Evolutionary conservation across 768 basidiomycete species (phyloP).

Genomic region (Lepiota brunneoincarnata): DNA sequence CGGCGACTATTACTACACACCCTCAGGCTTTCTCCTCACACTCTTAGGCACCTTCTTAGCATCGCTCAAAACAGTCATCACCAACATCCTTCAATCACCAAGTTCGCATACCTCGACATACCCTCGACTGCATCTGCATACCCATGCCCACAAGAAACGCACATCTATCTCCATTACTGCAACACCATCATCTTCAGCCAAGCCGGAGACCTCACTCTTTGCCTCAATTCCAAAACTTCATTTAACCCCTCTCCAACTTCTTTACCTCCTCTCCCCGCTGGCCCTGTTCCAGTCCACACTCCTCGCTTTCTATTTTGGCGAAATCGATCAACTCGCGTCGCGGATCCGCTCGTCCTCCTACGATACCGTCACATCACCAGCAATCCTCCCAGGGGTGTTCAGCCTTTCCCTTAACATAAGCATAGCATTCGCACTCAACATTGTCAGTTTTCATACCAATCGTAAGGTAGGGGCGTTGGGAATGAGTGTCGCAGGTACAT

Average conservation of each 20-base stretch:
- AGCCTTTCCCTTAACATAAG: constrained; percentile 72
- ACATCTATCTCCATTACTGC: constrained; percentile 10
- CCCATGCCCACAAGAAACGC: constrained; percentile 1
- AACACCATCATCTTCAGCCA: background rate
- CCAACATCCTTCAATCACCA: constrained; percentile 60
- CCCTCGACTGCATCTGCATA: background rate
- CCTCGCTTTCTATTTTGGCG: constrained; percentile 77
- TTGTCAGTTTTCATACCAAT: constrained; percentile 96
- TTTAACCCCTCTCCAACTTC: constrained; percentile 71
- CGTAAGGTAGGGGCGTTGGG: constrained; percentile 84
- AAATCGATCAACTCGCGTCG: constrained; percentile 43
- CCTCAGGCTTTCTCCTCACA: constrained; percentile 82
- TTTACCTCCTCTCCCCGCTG: constrained; percentile 88
- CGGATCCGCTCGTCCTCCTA: constrained; percentile 13
- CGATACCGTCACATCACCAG: constrained; percentile 28
- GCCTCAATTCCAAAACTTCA: constrained; percentile 28
- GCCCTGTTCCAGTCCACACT: constrained; percentile 86
- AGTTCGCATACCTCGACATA: background rate
- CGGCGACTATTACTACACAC: constrained; percentile 92
- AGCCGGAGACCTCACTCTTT: background rate
- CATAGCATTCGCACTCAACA: constrained; percentile 90
- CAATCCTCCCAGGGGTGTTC: background rate
- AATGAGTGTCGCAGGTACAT: constrained; percentile 86
- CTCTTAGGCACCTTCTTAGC: constrained; percentile 90
- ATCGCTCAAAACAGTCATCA: constrained; percentile 90